Conservation (phyloP, 306 rosid species). For the Pyrus pyrifolia region DNA sequence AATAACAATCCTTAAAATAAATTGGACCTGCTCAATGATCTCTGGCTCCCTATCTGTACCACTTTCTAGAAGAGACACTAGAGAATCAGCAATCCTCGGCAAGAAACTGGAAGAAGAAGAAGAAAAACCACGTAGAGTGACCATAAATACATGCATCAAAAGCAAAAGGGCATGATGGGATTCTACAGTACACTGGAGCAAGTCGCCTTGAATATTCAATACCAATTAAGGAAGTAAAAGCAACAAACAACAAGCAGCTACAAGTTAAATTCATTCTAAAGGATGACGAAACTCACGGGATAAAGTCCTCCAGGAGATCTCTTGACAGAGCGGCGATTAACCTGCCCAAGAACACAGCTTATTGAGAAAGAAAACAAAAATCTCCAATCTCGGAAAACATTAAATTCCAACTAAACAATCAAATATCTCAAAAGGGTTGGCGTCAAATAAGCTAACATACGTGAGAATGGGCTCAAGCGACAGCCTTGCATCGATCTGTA, state of each 20-base stretch:
- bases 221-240: background rate
- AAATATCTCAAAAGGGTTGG: conserved; percentile 13
- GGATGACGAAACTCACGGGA: conserved; percentile 60
- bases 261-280: conserved; percentile 19
- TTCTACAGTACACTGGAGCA: background rate
- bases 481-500: conserved; percentile 70
- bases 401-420: background rate
- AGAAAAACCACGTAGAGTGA: conserved; percentile 14
- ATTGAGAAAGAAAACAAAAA: conserved; percentile 3
- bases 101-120: conserved; percentile 36
- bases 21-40: conserved; percentile 74
- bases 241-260: background rate
- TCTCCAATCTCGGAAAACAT: conserved; percentile 9
- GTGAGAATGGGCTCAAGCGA: conserved; percentile 79
- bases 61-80: conserved; percentile 61
- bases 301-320: conserved; percentile 73
- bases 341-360: conserved; percentile 35
- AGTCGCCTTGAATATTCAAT: background rate
- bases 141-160: background rate
- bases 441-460: conserved; percentile 25
- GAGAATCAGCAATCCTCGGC: conserved; percentile 57
- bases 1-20: conserved; percentile 1
- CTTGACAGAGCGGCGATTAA: conserved; percentile 71
- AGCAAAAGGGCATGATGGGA: background rate
- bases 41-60: conserved; percentile 91